Conservation (phyloP, 345 rosid species). For the Eucalyptus marginata region DNA sequence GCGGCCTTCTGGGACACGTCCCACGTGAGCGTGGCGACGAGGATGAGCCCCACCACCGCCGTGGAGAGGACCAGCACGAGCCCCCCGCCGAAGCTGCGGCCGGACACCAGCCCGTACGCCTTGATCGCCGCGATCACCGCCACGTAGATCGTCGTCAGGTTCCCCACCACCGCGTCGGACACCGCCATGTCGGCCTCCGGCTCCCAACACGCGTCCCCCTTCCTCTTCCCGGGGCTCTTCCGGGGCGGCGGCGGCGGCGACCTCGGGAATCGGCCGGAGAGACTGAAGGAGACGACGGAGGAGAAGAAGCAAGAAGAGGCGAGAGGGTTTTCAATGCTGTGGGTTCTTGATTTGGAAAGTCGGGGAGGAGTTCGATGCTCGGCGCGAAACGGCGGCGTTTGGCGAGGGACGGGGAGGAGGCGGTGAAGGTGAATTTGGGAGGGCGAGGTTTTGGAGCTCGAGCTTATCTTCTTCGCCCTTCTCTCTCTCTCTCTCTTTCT, state of each 20-base stretch:
- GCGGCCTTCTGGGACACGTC: slow-evolving; percentile 76
- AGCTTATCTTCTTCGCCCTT: not conserved
- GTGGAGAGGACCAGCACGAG: slow-evolving; percentile 60
- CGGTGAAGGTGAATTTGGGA: not conserved
- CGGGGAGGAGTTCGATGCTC: not conserved
- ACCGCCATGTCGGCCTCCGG: slow-evolving; percentile 34
- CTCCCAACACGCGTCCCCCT: not conserved
- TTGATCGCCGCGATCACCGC: slow-evolving; percentile 71
- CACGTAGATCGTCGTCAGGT: slow-evolving; percentile 77
- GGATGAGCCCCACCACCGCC: slow-evolving; percentile 44
- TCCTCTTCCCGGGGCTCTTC: not conserved
- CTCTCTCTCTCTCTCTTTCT: not conserved
- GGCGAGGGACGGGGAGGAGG: not conserved
- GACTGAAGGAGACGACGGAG: not conserved
- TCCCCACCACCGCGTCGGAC: slow-evolving; percentile 75
- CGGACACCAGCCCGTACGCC: slow-evolving; percentile 41
- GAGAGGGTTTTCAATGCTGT: not conserved
- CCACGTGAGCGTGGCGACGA: slow-evolving; percentile 77
- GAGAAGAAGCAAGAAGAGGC: not conserved
- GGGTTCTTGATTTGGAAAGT: not conserved
- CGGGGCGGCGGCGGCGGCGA: not conserved
- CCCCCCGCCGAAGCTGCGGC: slow-evolving; percentile 56
- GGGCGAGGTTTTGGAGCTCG: not conserved
- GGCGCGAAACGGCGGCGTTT: not conserved
- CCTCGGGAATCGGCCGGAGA: not conserved